phyloP scores from a whole-genome alignment of 495 filamentous ascomycete genomes.

The Astrocystis sublimbata region DNA sequence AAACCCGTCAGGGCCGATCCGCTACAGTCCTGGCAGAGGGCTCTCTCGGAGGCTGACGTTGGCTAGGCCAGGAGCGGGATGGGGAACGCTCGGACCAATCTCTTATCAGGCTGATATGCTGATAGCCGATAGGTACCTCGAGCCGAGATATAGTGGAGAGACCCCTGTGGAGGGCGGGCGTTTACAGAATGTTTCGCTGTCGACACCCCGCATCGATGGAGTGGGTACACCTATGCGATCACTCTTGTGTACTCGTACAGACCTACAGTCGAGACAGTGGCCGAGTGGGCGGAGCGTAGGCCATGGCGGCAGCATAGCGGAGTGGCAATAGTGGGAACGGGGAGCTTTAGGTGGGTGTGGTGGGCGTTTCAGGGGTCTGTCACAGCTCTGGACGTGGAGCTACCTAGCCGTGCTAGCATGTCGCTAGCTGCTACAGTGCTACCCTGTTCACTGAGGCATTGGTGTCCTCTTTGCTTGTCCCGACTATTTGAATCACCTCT shows the following conservation, averaged over 20 bases:
- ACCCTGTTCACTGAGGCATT: no score
- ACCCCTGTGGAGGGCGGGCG: background rate
- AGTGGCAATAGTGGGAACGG: no score
- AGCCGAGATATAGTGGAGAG: slow-evolving; percentile 1
- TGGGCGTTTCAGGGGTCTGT: slow-evolving; percentile 17
- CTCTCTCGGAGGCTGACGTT: slow-evolving; percentile 8
- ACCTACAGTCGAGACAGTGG: no score
- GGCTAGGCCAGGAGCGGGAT: background rate
- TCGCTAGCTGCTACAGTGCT: no score
- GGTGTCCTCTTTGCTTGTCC: slow-evolving; percentile 16
- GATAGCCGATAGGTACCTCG: background rate
- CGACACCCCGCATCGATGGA: slow-evolving; percentile 12
- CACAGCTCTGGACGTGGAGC: slow-evolving; percentile 9
- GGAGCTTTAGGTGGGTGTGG: slow-evolving; percentile 1
- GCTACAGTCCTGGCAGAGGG: no score
- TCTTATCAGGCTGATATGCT: slow-evolving; percentile 17
- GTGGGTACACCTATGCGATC: background rate
- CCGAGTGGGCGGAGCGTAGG: no score
- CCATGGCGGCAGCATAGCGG: no score
- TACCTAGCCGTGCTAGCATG: no score
- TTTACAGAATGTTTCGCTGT: background rate
- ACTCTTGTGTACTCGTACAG: no score
- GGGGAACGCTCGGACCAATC: slow-evolving; percentile 9
- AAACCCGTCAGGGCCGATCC: background rate
- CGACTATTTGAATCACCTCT: background rate